Evolutionary conservation across 1,139 yeast genomes (phyloP).

Genomic region (Debaryomyces coudertii): DNA sequence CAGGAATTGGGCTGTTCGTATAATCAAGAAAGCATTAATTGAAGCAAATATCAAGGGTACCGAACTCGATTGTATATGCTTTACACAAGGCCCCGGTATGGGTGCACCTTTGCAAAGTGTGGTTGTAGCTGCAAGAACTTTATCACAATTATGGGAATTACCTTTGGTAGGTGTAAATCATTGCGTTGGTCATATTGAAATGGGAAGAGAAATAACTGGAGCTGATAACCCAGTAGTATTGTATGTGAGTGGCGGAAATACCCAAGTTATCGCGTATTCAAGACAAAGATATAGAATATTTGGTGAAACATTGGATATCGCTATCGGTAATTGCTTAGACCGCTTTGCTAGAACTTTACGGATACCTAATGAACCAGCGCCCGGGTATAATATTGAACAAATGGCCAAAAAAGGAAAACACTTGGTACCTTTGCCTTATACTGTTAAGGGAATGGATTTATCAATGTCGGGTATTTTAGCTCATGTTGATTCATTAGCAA

Average conservation of each 20-base stretch:
- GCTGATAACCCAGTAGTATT: slow-evolving; percentile 94
- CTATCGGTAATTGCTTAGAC: slow-evolving; percentile 95
- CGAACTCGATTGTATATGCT: slow-evolving; percentile 88
- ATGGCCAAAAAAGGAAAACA: slow-evolving; percentile 76
- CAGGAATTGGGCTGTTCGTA: slow-evolving; percentile 89
- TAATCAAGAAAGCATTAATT: slow-evolving; percentile 64
- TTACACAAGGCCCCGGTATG: slow-evolving; percentile 99
- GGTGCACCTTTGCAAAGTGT: slow-evolving; percentile 97
- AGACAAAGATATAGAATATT: slow-evolving; percentile 90
- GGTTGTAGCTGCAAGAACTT: slow-evolving; percentile 87
- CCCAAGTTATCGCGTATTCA: slow-evolving; percentile 96
- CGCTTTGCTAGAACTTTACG: slow-evolving; percentile 89
- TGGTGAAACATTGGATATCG: slow-evolving; percentile 96
- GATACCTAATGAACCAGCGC: slow-evolving; percentile 92
- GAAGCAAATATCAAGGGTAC: slow-evolving; percentile 60
- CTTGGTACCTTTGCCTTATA: slow-evolving; percentile 82
- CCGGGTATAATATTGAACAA: slow-evolving; percentile 96
- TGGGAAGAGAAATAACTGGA: slow-evolving; percentile 98
- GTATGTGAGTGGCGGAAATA: slow-evolving; percentile 97
- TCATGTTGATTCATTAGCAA: slow-evolving; percentile 77
- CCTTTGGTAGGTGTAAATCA: slow-evolving; percentile 96
- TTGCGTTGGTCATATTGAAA: slow-evolving; percentile 96
- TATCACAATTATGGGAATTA: slow-evolving; percentile 75
- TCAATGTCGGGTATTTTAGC: slow-evolving; percentile 96
- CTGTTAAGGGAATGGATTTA: slow-evolving; percentile 97